Conservation (phyloP, 805 yeast species). For the Yamadazyma insecticola region DNA sequence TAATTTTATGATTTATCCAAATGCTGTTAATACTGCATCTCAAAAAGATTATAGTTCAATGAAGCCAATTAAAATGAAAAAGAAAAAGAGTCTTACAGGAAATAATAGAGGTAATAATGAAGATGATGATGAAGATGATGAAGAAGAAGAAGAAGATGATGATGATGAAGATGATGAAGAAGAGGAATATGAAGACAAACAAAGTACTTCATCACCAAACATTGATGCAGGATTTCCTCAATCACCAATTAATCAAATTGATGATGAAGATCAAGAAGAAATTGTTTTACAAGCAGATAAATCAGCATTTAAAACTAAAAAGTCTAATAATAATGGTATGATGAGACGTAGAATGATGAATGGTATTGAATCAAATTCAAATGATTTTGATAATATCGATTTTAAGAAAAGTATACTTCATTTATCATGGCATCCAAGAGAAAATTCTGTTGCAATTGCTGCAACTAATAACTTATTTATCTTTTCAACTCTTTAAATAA, state of each 20-base stretch:
- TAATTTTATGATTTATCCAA: conserved; percentile 94
- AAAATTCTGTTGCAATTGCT: conserved; percentile 95
- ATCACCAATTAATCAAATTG: conserved; percentile 28
- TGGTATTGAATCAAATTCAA: conserved; percentile 46
- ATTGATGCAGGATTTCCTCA: conserved; percentile 17
- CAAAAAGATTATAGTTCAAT: conserved; percentile 3
- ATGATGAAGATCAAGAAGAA: conserved; percentile 42
- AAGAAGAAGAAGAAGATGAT: conserved; percentile 35
- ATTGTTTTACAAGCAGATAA: conserved; percentile 96
- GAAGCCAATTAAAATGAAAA: conserved; percentile 9
- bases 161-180: conserved; percentile 28
- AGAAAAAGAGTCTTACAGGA: conserved; percentile 3
- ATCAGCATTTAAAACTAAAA: conserved; percentile 86
- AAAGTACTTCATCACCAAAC: conserved; percentile 7
- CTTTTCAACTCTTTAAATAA: conserved; percentile 70
- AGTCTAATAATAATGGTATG: conserved; percentile 37
- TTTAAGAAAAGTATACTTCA: conserved; percentile 93
- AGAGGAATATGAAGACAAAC: conserved; percentile 17
- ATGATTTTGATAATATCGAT: conserved; percentile 78
- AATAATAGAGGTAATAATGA: conserved; percentile 6
- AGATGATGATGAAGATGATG: conserved; percentile 18
- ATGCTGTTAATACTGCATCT: conserved; percentile 46
- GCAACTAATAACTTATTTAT: conserved; percentile 93
- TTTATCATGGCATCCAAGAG: conserved; percentile 97
- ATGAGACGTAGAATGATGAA: conserved; percentile 49